phyloP scores from a whole-genome alignment of 163 green algal species.

The Coccomyxa subellipsoidea region DNA sequence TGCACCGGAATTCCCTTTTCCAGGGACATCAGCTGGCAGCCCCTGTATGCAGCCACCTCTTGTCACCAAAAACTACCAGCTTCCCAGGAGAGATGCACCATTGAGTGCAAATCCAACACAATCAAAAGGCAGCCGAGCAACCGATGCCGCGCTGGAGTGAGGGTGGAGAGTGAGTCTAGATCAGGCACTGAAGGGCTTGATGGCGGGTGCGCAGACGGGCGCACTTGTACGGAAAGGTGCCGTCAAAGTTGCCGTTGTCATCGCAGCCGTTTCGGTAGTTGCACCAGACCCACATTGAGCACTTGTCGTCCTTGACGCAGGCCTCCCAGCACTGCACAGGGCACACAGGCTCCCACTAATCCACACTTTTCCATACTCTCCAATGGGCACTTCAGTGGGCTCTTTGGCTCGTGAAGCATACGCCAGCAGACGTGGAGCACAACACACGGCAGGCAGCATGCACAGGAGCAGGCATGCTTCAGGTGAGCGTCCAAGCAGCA shows the following conservation, averaged over 20 bases:
- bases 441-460: no score
- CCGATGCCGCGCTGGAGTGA: no score
- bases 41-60: neutral
- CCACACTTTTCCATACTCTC: neutral
- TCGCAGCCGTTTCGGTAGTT: conserved; percentile 18
- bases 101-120: no score
- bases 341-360: neutral
- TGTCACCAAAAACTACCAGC: neutral
- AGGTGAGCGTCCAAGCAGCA: no score
- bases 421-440: no score
- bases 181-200: no score
- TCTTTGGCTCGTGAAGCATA: no score
- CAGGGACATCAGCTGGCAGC: neutral
- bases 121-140: no score
- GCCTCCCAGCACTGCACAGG: neutral
- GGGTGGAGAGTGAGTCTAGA: no score
- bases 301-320: conserved; percentile 3
- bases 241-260: conserved; percentile 7
- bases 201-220: neutral
- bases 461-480: no score
- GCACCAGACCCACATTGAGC: conserved; percentile 23
- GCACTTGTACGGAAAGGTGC: neutral
- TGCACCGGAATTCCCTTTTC: neutral
- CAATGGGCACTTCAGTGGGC: no score
- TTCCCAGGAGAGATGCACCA: no score